These are phyloP conservation scores for Aegilops longissima DNA, from an alignment of 176 grass and related monocot species.

Conservation along the genomic window DNA sequence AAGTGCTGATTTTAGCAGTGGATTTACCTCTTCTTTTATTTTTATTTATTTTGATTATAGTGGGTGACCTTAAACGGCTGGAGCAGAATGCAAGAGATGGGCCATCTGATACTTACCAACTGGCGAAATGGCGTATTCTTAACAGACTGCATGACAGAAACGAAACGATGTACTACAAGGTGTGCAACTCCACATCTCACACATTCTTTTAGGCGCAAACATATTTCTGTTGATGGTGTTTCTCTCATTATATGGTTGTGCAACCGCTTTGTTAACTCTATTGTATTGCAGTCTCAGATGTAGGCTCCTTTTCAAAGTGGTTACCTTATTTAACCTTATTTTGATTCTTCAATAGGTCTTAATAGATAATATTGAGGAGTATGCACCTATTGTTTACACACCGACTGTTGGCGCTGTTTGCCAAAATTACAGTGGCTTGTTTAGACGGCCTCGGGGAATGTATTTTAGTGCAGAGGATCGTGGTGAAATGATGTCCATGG, in stretches of 20 bases:
- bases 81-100: conserved; percentile 75
- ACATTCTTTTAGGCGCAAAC: conserved; percentile 1
- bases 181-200: conserved; percentile 25
- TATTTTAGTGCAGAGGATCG: conserved; percentile 91
- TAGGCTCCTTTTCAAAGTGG: conserved; percentile 1
- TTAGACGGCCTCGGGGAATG: conserved; percentile 88
- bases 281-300: not conserved
- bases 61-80: conserved; percentile 81
- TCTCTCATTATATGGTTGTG: conserved; percentile 10
- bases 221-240: conserved; percentile 16
- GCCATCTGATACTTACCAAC: conserved; percentile 69
- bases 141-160: conserved; percentile 98
- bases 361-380: conserved; percentile 87
- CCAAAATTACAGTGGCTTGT: conserved; percentile 98
- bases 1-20: not conserved
- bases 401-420: conserved; percentile 92
- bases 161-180: conserved; percentile 99
- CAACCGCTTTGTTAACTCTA: conserved; percentile 7
- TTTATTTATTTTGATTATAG: conserved; percentile 45
- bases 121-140: conserved; percentile 98
- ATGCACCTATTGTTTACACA: conserved; percentile 98
- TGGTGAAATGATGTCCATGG: conserved; percentile 99
- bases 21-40: not conserved
- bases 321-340: conserved; percentile 24
- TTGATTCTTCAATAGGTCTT: conserved; percentile 58